Evolutionary conservation across 1,139 yeast species (phyloP).

Genomic region (Lodderomyces parapsilosis): DNA sequence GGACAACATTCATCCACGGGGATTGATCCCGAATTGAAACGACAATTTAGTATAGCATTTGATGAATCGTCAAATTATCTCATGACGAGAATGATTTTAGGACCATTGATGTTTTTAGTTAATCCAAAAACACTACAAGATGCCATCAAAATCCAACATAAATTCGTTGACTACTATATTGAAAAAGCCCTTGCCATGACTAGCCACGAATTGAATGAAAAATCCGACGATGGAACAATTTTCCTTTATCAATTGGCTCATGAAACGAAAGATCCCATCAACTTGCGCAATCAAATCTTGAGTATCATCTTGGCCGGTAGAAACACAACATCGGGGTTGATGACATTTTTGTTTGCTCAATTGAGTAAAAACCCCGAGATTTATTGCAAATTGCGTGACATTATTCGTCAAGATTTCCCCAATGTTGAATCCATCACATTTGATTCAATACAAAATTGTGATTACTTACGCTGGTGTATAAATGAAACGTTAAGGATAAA

Average conservation of each 20-base stretch:
- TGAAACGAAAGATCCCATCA: slow-evolving; percentile 24
- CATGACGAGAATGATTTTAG: slow-evolving; percentile 27
- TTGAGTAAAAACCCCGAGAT: slow-evolving; percentile 23
- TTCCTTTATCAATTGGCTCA: slow-evolving; percentile 30
- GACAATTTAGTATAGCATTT: slow-evolving; percentile 18
- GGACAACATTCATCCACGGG: slow-evolving; percentile 7
- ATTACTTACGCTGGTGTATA: slow-evolving; percentile 43
- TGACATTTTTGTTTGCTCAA: slow-evolving; percentile 27
- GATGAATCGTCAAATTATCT: slow-evolving; percentile 20
- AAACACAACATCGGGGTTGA: slow-evolving; percentile 32
- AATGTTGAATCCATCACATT: slow-evolving; percentile 34
- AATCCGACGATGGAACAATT: slow-evolving; percentile 18
- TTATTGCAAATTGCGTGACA: slow-evolving; percentile 23
- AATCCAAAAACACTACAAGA: slow-evolving; percentile 21
- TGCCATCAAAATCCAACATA: slow-evolving; percentile 21
- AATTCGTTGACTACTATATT: slow-evolving; percentile 26
- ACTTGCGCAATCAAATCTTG: slow-evolving; percentile 29
- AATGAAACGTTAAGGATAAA: slow-evolving; percentile 52
- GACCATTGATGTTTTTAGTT: slow-evolving; percentile 21
- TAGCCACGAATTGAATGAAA: slow-evolving; percentile 20
- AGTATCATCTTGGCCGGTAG: slow-evolving; percentile 35
- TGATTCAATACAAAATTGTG: slow-evolving; percentile 45
- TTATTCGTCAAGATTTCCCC: slow-evolving; percentile 22
- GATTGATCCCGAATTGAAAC: slow-evolving; percentile 5
- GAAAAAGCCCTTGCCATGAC: slow-evolving; percentile 27